Evolutionary conservation across 2,329 filamentous ascomycete genomes (phyloP).

Genomic region (Ophiostoma fasciatum): DNA sequence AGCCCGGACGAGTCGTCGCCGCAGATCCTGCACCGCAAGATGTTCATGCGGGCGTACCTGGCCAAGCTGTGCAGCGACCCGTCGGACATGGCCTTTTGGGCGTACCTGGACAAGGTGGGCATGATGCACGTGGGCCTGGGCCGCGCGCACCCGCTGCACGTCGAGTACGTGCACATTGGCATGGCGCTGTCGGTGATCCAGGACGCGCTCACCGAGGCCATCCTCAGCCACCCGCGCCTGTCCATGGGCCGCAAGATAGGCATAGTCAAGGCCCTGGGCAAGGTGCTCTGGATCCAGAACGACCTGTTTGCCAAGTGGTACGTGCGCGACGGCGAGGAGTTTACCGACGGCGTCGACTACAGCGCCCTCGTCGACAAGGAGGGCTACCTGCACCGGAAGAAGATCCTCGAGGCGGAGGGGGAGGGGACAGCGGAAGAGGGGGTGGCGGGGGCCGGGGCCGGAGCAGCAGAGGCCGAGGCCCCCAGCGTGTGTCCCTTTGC

Average conservation of each 20-base stretch:
- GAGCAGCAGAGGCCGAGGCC: background rate
- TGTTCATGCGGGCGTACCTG: slow-evolving; percentile 63
- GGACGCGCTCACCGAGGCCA: slow-evolving; percentile 62
- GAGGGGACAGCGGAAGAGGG: background rate
- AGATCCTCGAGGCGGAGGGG: slow-evolving; percentile 27
- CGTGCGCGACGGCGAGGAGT: slow-evolving; percentile 53
- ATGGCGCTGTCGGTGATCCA: slow-evolving; percentile 60
- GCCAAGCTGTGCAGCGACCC: slow-evolving; percentile 62
- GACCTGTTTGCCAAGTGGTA: slow-evolving; percentile 79
- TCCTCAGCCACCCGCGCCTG: slow-evolving; percentile 56
- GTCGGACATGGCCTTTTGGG: slow-evolving; percentile 64
- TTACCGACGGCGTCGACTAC: slow-evolving; percentile 27
- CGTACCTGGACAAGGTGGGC: slow-evolving; percentile 71
- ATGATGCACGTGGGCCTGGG: slow-evolving; percentile 73
- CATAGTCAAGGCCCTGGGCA: slow-evolving; percentile 60
- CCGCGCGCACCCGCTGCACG: slow-evolving; percentile 54
- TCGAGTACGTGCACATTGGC: slow-evolving; percentile 71
- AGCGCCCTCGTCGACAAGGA: slow-evolving; percentile 37
- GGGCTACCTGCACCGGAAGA: slow-evolving; percentile 49
- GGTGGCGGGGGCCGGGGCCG: background rate
- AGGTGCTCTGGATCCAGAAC: slow-evolving; percentile 81
- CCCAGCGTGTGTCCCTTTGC: slow-evolving; percentile 15
- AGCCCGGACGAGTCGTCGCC: slow-evolving; percentile 52
- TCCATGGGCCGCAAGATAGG: slow-evolving; percentile 54
- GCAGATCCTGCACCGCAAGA: slow-evolving; percentile 63